These are phyloP conservation scores for Teunomyces kruisii DNA, from an alignment of 805 yeast genomes.

Conservation along the genomic window DNA sequence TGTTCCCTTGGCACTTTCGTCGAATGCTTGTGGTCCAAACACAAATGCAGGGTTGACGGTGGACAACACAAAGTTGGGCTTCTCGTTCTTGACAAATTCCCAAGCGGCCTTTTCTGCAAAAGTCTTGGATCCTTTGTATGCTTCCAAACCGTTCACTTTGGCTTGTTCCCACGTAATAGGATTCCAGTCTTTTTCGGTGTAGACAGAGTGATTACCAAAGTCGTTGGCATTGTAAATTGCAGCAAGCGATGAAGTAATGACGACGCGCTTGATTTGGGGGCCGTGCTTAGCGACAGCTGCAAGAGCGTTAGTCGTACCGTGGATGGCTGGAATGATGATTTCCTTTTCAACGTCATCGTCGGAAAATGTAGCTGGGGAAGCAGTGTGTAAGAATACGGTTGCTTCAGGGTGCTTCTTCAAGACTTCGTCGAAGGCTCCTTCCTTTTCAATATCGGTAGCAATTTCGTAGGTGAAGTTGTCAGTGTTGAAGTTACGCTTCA, in stretches of 20 bases:
- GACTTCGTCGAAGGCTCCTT: slow-evolving; percentile 46
- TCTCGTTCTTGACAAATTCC: slow-evolving; percentile 11
- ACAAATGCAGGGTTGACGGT: slow-evolving; percentile 19
- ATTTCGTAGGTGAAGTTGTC: slow-evolving; percentile 37
- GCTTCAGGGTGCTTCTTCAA: slow-evolving; percentile 51
- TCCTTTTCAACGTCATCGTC: slow-evolving; percentile 48
- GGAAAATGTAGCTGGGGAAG: slow-evolving; percentile 55
- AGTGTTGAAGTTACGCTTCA: slow-evolving; percentile 11
- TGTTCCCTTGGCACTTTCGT: slow-evolving; percentile 7
- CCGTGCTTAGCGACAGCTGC: slow-evolving; percentile 45
- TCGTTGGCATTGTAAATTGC: slow-evolving; percentile 40
- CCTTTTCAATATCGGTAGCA: slow-evolving; percentile 46
- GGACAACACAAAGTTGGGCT: slow-evolving; percentile 7
- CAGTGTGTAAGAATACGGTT: slow-evolving; percentile 57
- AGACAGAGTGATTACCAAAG: neutral
- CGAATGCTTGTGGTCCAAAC: slow-evolving; percentile 25
- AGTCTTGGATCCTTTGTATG: slow-evolving; percentile 13
- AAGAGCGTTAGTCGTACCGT: slow-evolving; percentile 55
- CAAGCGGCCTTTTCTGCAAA: slow-evolving; percentile 16
- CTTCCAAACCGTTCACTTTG: slow-evolving; percentile 6
- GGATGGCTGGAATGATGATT: slow-evolving; percentile 54
- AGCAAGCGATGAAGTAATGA: slow-evolving; percentile 54
- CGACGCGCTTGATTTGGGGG: slow-evolving; percentile 42
- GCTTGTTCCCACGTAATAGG: slow-evolving; percentile 17
- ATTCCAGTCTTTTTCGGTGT: slow-evolving; percentile 16